Conservation (phyloP, 306 rosid species). For the Acacia crassicarpa region DNA sequence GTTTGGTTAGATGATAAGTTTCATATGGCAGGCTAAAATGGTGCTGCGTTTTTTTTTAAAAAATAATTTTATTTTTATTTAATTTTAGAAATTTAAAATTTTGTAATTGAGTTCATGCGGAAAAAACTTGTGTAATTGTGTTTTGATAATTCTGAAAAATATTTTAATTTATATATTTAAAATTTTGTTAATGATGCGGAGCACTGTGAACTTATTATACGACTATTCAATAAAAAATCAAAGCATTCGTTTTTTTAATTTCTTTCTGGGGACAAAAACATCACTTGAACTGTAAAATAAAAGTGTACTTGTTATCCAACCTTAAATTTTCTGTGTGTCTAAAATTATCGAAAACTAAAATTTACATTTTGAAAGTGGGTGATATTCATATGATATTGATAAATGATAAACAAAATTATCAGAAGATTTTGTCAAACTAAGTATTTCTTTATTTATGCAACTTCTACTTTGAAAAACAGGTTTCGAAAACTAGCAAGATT, state of each 20-base stretch:
- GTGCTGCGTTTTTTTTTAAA: neutral
- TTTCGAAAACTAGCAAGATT: neutral
- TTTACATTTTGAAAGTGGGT: neutral
- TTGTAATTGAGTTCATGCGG: neutral
- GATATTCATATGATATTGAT: neutral
- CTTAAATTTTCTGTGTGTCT: neutral
- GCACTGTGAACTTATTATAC: neutral
- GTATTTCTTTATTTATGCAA: neutral
- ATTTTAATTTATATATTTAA: neutral
- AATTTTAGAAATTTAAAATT: slow-evolving; percentile 32
- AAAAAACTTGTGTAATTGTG: neutral
- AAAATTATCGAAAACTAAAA: neutral
- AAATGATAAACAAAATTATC: neutral
- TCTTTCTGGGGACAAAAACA: too few relatives aligned
- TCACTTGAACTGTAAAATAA: neutral
- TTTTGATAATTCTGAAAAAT: neutral
- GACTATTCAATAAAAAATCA: too few relatives aligned
- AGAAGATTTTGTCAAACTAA: neutral
- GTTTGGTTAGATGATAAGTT: neutral
- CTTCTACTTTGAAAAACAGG: neutral
- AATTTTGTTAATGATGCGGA: neutral
- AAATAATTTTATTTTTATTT: neutral
- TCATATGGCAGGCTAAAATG: neutral
- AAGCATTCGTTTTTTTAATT: too few relatives aligned
- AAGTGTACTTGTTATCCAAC: neutral